phyloP scores from a whole-genome alignment of 306 rosid species.

The Cercis canadensis region DNA sequence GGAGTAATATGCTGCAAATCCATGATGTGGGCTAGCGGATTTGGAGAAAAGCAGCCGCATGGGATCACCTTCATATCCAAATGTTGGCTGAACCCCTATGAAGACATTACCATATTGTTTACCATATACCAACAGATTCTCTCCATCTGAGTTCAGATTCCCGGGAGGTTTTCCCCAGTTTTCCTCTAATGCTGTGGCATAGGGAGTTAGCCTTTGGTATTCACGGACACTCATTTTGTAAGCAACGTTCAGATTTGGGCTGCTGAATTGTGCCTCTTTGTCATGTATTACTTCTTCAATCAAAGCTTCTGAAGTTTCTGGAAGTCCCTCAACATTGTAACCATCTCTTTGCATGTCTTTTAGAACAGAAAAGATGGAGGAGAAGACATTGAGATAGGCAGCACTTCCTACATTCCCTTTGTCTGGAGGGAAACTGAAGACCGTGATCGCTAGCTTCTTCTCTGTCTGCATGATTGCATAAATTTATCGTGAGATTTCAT shows the following conservation, averaged over 20 bases:
- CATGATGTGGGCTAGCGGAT: conserved; percentile 99
- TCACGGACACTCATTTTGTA: conserved; percentile 94
- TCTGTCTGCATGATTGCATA: conserved; percentile 61
- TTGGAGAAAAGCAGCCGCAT: conserved; percentile 97
- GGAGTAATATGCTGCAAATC: conserved; percentile 95
- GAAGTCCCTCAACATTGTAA: conserved; percentile 88
- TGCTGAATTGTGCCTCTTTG: conserved; percentile 98
- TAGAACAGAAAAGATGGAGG: conserved; percentile 88
- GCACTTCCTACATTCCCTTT: conserved; percentile 99
- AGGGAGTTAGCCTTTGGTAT: conserved; percentile 84
- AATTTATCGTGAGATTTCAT: conserved; percentile 23
- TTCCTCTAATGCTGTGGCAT: conserved; percentile 81
- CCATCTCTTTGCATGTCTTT: conserved; percentile 85
- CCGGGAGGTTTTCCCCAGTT: conserved; percentile 99
- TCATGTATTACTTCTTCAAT: conserved; percentile 92
- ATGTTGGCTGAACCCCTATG: conserved; percentile 97
- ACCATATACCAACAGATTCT: conserved; percentile 90
- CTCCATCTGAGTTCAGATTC: conserved; percentile 94
- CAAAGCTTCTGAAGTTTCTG: conserved; percentile 90
- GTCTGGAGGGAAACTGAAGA: conserved; percentile 99
- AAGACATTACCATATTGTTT: conserved; percentile 90
- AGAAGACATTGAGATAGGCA: conserved; percentile 93
- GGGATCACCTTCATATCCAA: conserved; percentile 98
- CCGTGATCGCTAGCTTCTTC: conserved; percentile 89
- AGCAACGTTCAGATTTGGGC: conserved; percentile 89